phyloP scores from a whole-genome alignment of 768 basidiomycete genomes.

The Tylopilus felleus region DNA sequence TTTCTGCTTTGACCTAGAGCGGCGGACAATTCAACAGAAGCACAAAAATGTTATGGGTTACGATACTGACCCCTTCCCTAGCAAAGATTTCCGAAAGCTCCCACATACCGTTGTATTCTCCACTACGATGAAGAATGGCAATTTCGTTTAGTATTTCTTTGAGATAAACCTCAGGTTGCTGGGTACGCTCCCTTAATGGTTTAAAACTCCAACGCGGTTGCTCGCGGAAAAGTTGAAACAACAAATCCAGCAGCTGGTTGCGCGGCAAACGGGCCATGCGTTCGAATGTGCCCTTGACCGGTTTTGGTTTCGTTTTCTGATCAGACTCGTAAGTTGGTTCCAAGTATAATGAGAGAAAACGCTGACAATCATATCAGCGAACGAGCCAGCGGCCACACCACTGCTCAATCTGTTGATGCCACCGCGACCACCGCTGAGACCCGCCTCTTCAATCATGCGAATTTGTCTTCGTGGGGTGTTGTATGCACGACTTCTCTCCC shows the following conservation, averaged over 20 bases:
- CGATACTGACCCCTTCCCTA: slow-evolving; percentile 50
- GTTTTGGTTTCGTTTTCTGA: slow-evolving; percentile 64
- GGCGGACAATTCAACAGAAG: slow-evolving; percentile 1
- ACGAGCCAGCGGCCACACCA: slow-evolving; percentile 60
- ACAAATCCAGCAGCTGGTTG: slow-evolving; percentile 80
- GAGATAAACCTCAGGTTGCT: slow-evolving; percentile 84
- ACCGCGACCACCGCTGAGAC: slow-evolving; percentile 64
- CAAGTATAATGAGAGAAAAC: not conserved
- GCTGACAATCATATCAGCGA: slow-evolving; percentile 66
- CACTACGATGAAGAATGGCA: slow-evolving; percentile 71
- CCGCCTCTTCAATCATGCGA: slow-evolving; percentile 70
- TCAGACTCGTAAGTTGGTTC: slow-evolving; percentile 7
- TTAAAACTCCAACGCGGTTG: slow-evolving; percentile 81
- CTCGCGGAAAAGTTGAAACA: slow-evolving; percentile 77
- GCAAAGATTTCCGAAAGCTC: slow-evolving; percentile 75
- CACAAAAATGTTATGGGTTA: not conserved
- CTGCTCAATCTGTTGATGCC: slow-evolving; percentile 77
- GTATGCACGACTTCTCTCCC: slow-evolving; percentile 59
- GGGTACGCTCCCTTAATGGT: slow-evolving; percentile 69
- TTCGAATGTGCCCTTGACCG: slow-evolving; percentile 70
- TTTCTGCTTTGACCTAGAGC: slow-evolving; percentile 44
- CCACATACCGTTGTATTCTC: slow-evolving; percentile 79
- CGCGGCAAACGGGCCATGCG: slow-evolving; percentile 90
- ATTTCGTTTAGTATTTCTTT: slow-evolving; percentile 80
- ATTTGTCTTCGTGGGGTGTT: slow-evolving; percentile 68